phyloP scores from a whole-genome alignment of 2,329 filamentous ascomycete species.

The Microdochium trichocladiopsis region DNA sequence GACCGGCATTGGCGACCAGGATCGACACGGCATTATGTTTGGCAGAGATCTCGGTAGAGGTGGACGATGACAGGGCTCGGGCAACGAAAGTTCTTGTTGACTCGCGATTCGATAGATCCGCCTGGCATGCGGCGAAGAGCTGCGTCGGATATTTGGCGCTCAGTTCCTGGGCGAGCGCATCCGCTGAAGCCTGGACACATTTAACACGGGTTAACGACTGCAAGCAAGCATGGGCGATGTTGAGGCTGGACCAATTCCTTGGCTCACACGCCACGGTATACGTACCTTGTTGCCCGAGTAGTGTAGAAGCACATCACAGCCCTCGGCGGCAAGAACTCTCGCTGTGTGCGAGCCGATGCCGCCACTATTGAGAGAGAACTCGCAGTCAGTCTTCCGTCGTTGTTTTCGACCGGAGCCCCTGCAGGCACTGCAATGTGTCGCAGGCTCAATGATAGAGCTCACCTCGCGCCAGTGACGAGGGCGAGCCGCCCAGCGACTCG shows the following conservation, averaged over 20 bases:
- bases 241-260: no score
- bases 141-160: conserved; percentile 13
- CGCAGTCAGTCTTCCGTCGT: no score
- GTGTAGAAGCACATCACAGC: conserved; percentile 26
- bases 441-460: background rate
- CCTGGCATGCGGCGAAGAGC: conserved; percentile 16
- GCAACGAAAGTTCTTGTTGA: conserved; percentile 15
- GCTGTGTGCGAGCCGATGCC: conserved; percentile 26
- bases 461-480: conserved; percentile 26
- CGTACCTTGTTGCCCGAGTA: conserved; percentile 23
- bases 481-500: conserved; percentile 17
- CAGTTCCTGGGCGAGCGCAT: conserved; percentile 18
- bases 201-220: no score
- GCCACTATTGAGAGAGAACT: conserved; percentile 13
- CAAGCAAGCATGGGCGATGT: no score
- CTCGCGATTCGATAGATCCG: conserved; percentile 19
- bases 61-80: conserved; percentile 9
- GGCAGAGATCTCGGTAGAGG: conserved; percentile 3
- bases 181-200: conserved; percentile 8
- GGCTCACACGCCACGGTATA: background rate
- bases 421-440: no score
- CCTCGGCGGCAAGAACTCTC: conserved; percentile 22
- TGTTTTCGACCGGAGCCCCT: no score
- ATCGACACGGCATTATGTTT: conserved; percentile 21
- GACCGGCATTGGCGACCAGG: conserved; percentile 23